Conservation (phyloP, 2,329 filamentous ascomycete genomes). For the Exophiala aquamarina region DNA sequence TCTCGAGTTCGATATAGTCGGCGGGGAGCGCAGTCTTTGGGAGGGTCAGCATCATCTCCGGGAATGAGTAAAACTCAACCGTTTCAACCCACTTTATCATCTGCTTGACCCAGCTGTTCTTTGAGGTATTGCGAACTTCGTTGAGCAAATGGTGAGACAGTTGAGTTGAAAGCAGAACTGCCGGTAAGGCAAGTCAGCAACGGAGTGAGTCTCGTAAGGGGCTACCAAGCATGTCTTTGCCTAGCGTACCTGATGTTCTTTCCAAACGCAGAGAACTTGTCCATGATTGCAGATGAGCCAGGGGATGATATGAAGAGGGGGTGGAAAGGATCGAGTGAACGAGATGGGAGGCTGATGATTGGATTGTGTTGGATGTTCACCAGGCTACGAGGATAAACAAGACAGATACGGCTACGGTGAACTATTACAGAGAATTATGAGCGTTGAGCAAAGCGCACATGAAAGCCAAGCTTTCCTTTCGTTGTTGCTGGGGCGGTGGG, state of each 20-base stretch:
- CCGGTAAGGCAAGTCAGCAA: slow-evolving; percentile 39
- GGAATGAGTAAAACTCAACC: not conserved
- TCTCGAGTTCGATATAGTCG: slow-evolving; percentile 98
- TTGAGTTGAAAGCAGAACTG: slow-evolving; percentile 63
- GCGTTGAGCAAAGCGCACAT: no score
- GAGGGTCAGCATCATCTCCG: slow-evolving; percentile 14
- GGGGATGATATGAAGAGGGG: not conserved
- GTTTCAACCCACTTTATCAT: slow-evolving; percentile 71
- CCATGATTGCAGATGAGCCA: slow-evolving; percentile 48
- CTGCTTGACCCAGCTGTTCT: slow-evolving; percentile 91
- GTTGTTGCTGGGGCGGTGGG: no score
- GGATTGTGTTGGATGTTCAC: not conserved
- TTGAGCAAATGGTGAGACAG: slow-evolving; percentile 87
- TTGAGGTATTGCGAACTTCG: slow-evolving; percentile 97
- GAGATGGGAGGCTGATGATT: not conserved
- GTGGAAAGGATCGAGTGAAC: slow-evolving; percentile 1
- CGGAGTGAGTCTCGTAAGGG: slow-evolving; percentile 20
- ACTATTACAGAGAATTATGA: no score
- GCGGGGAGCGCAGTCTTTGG: slow-evolving; percentile 86
- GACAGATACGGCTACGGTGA: no score
- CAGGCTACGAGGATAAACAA: no score
- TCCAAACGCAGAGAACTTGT: slow-evolving; percentile 68
- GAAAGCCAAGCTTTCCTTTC: no score
- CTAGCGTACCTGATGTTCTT: slow-evolving; percentile 64
- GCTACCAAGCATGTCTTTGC: no score